These are phyloP conservation scores for Chloris gayana DNA, from an alignment of 176 grass and related monocot species.

Conservation along the genomic window DNA sequence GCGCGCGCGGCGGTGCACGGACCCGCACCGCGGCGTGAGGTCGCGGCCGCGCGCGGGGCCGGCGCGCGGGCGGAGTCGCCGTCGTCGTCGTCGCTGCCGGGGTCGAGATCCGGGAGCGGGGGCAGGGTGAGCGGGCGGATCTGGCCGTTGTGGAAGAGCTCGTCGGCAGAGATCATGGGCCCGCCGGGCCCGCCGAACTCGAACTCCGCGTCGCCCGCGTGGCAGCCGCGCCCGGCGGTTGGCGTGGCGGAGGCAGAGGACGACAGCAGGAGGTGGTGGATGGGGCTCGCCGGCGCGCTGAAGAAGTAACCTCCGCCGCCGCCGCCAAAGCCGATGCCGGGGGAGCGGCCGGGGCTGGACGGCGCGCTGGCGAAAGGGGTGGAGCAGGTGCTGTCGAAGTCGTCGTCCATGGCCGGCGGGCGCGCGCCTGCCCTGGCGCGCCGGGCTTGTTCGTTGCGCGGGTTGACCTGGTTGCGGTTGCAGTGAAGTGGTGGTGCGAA, in stretches of 20 bases:
- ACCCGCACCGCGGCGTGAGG: slow-evolving; percentile 60
- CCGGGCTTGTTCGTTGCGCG: not conserved
- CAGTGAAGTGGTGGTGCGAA: slow-evolving; percentile 2
- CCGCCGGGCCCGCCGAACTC: slow-evolving; percentile 65
- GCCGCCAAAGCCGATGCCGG: slow-evolving; percentile 13
- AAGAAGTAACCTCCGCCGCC: slow-evolving; percentile 84
- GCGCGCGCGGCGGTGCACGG: slow-evolving; percentile 75
- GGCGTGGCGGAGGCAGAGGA: slow-evolving; percentile 24
- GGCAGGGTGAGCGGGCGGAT: slow-evolving; percentile 87
- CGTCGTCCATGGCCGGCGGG: slow-evolving; percentile 56
- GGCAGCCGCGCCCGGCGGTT: not conserved
- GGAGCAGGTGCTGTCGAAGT: slow-evolving; percentile 76
- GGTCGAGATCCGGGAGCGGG: slow-evolving; percentile 63
- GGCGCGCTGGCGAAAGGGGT: slow-evolving; percentile 73
- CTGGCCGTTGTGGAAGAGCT: slow-evolving; percentile 95
- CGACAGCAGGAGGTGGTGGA: slow-evolving; percentile 82
- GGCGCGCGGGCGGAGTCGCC: not conserved
- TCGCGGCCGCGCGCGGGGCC: slow-evolving; percentile 46
- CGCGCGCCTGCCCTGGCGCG: not conserved
- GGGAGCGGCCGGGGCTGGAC: slow-evolving; percentile 65
- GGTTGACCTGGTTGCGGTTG: not conserved
- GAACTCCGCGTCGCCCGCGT: slow-evolving; percentile 61
- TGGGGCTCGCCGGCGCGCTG: slow-evolving; percentile 93
- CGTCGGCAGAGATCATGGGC: slow-evolving; percentile 91
- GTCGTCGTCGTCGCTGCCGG: slow-evolving; percentile 50